Evolutionary conservation across 2,329 filamentous ascomycete species (phyloP).

Genomic region (Aspergillus vadensis): DNA sequence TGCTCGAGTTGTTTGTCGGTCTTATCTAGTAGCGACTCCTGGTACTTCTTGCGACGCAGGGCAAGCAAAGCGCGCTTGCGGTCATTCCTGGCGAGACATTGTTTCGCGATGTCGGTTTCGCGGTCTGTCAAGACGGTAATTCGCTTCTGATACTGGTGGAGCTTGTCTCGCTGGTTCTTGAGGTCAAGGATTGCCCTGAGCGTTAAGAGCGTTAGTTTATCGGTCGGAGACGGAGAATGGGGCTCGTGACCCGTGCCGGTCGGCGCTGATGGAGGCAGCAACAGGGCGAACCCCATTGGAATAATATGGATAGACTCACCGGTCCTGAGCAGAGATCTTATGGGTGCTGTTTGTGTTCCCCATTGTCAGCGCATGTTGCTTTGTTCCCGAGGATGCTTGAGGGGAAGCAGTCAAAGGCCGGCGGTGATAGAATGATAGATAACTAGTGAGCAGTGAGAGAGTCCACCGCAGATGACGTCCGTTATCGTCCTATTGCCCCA

Average conservation of each 20-base stretch:
- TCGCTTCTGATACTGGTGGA: constrained; percentile 92
- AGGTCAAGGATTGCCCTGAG: constrained; percentile 91
- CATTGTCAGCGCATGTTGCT: constrained; percentile 52
- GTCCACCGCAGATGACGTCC: constrained; percentile 7
- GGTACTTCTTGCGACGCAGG: constrained; percentile 93
- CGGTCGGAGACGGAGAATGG: background rate
- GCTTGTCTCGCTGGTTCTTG: constrained; percentile 95
- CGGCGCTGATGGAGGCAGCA: background rate
- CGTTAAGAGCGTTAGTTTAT: background rate
- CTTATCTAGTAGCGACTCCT: constrained; percentile 83
- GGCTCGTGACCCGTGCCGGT: background rate
- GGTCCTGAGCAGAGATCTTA: constrained; percentile 79
- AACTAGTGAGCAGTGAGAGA: too few species aligned
- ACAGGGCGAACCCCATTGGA: background rate
- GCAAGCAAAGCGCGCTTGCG: constrained; percentile 82
- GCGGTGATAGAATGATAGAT: constrained; percentile 4
- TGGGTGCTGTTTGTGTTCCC: constrained; percentile 65
- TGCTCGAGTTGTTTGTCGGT: constrained; percentile 94
- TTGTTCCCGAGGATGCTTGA: background rate
- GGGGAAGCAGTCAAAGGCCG: background rate
- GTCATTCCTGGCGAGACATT: constrained; percentile 79
- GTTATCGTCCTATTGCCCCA: background rate
- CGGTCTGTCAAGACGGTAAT: constrained; percentile 82
- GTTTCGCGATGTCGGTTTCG: constrained; percentile 81
- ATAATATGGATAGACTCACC: constrained; percentile 56